Conservation (phyloP, 2,329 filamentous ascomycete genomes). For the Aspergillus clavatus region DNA sequence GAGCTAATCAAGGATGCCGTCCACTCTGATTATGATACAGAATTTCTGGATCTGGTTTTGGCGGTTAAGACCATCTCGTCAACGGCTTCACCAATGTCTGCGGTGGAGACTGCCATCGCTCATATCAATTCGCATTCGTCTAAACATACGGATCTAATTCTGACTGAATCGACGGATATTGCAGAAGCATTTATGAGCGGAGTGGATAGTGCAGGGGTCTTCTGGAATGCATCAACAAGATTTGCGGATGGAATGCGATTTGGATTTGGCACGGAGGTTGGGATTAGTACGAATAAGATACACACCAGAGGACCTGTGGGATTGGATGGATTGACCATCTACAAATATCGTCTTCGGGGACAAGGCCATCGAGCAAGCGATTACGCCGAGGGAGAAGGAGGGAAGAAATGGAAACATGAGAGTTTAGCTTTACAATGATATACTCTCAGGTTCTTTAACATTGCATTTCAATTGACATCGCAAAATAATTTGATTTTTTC, state of each 20-base stretch:
- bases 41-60: conserved; percentile 80
- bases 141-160: conserved; percentile 87
- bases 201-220: conserved; percentile 86
- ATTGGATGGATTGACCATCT: conserved; percentile 89
- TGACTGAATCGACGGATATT: conserved; percentile 63
- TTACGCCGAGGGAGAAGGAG: conserved; percentile 56
- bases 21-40: conserved; percentile 74
- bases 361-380: conserved; percentile 73
- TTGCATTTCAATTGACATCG: neutral
- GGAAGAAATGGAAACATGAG: conserved; percentile 54
- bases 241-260: conserved; percentile 97
- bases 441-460: neutral
- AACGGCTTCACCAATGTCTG: conserved; percentile 21
- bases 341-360: conserved; percentile 89
- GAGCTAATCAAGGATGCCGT: conserved; percentile 59
- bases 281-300: conserved; percentile 98
- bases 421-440: conserved; percentile 29
- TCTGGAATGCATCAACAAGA: conserved; percentile 93
- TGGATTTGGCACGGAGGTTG: conserved; percentile 96
- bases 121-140: conserved; percentile 93
- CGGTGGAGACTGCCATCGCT: conserved; percentile 65
- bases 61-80: conserved; percentile 72
- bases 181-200: conserved; percentile 80
- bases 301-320: conserved; percentile 91
- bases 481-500: conserved; percentile 3